Evolutionary conservation across 1,284 basidiomycete species (phyloP).

Genomic region (Melanopsichium pennsylvanicum): DNA sequence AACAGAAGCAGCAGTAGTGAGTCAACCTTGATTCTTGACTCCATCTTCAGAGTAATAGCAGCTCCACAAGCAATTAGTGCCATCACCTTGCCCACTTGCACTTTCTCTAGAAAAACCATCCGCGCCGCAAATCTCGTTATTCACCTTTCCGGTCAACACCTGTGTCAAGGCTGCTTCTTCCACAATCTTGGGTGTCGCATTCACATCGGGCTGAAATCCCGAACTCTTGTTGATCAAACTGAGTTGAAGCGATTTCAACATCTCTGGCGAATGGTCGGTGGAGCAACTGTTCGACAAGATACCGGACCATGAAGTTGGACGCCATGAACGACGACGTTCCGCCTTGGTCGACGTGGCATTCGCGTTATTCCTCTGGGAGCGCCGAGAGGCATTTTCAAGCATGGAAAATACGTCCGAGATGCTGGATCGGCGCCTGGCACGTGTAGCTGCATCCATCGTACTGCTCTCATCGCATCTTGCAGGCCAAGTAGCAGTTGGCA

Average conservation of each 20-base stretch:
- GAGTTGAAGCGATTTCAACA: too few species aligned
- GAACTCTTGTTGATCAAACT: too few species aligned
- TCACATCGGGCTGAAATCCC: conserved; percentile 14
- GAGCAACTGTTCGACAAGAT: background rate
- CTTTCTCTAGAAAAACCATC: background rate
- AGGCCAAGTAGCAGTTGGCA: background rate
- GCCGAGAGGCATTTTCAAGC: conserved; percentile 7
- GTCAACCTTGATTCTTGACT: background rate
- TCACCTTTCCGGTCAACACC: too few species aligned
- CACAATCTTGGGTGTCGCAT: conserved; percentile 30
- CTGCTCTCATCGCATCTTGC: background rate
- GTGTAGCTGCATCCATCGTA: conserved; percentile 2
- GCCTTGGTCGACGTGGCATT: background rate
- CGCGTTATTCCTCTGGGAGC: too few species aligned
- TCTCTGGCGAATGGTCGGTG: too few species aligned
- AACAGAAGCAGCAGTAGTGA: too few species aligned
- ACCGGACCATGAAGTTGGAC: conserved; percentile 10
- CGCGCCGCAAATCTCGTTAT: background rate
- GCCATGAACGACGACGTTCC: conserved; percentile 28
- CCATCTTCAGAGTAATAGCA: conserved; percentile 38
- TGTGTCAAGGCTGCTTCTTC: conserved; percentile 18
- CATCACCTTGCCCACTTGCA: background rate
- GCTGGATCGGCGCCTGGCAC: conserved; percentile 10
- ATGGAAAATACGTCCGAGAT: conserved; percentile 32
- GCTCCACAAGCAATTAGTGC: conserved; percentile 21